These are phyloP conservation scores for Ganoderma leucocontextum DNA, from an alignment of 1,284 basidiomycete species.

Conservation along the genomic window DNA sequence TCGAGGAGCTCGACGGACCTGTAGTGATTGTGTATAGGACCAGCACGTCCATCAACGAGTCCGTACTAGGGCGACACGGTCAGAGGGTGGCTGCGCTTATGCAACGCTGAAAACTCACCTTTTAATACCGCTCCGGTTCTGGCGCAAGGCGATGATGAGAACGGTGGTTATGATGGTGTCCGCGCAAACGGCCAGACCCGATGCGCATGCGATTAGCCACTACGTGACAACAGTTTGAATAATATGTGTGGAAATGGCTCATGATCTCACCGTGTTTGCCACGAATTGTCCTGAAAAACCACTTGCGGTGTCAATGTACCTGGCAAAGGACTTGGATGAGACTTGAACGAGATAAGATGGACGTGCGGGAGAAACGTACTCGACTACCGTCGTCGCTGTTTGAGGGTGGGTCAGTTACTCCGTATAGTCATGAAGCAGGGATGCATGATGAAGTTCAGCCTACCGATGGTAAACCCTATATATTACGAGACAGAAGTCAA, in stretches of 20 bases:
- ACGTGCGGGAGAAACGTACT: not conserved
- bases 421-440: not conserved
- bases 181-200: not conserved
- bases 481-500: no score
- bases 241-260: not conserved
- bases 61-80: not conserved
- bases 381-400: not conserved
- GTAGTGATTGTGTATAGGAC: not conserved
- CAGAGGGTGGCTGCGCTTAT: not conserved
- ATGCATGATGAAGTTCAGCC: not conserved
- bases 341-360: not conserved
- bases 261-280: not conserved
- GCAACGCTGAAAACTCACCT: not conserved
- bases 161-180: conserved; percentile 2
- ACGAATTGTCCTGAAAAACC: not conserved
- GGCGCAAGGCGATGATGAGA: not conserved
- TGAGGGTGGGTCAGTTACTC: not conserved
- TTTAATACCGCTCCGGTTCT: not conserved
- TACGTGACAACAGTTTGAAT: not conserved
- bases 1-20: not conserved
- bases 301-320: not conserved
- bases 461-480: not conserved
- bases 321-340: not conserved
- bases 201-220: conserved; percentile 3
- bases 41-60: not conserved